phyloP scores from a whole-genome alignment of 1,284 basidiomycete species.

The Ganoderma lucidum region DNA sequence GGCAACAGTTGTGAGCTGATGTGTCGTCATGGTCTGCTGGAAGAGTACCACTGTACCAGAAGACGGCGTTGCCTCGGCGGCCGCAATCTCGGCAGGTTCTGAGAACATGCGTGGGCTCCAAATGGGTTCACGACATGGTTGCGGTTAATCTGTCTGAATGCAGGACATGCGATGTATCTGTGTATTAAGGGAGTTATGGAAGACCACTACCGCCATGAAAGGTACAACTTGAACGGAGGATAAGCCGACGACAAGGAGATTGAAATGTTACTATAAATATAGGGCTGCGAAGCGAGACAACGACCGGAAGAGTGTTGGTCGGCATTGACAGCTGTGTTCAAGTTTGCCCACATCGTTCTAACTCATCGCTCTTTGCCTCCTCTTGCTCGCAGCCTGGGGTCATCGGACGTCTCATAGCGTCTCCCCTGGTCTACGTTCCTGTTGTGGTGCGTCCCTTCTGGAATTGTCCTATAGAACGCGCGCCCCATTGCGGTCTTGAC shows the following conservation, averaged over 20 bases:
- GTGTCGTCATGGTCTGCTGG: background rate
- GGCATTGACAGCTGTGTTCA: background rate
- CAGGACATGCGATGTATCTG: background rate
- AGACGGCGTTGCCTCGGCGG: background rate
- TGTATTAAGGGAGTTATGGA: background rate
- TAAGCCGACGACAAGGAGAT: background rate
- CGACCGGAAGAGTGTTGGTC: background rate
- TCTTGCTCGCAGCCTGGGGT: background rate
- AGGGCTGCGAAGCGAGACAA: background rate
- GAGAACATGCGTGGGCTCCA: background rate
- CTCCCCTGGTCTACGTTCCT: background rate
- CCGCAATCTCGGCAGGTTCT: background rate
- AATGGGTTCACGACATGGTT: background rate
- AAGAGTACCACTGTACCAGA: background rate
- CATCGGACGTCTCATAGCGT: background rate
- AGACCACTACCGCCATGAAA: background rate
- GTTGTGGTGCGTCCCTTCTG: background rate
- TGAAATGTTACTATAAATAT: background rate
- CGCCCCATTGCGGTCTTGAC: slow-evolving; percentile 8
- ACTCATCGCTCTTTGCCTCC: background rate
- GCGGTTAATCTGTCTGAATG: background rate
- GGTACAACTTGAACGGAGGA: no score
- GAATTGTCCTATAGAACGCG: background rate
- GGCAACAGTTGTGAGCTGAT: background rate
- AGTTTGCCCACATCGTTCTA: background rate